Evolutionary conservation across 2,329 filamentous ascomycete genomes (phyloP), one percentile per base, ranked within the genome.

Genomic region (Orbilia brochopaga): DNA sequence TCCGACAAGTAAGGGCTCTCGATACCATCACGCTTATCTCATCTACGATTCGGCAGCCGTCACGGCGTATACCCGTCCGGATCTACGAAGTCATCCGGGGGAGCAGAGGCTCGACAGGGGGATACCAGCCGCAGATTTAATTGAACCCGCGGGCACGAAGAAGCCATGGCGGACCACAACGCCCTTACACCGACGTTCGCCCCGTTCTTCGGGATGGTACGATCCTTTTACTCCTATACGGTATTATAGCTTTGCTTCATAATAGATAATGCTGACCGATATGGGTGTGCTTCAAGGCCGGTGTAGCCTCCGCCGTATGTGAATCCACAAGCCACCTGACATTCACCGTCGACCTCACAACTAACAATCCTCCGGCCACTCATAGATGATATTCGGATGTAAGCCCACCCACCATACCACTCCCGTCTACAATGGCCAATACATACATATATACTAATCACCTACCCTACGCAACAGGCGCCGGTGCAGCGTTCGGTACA

Each of bases 401-500:
- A 65, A 32, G 67, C 24, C n/a, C n/a, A n/a, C n/a, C n/a, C n/a
- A n/a, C n/a, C 37, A 53, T 56, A 50, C 30, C 51, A 11, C 7
- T 30, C 53, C 1, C 15, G 24, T 62, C 23, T 10, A 44, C 51
- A 40, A 37, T 21, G 21, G 19, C 40, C 40, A 1, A 1, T 15
- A 35, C 35, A 48, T 21, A 48, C 7, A n/a, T 15, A 13, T 5
- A 35, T 27, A n/a, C 40, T 35, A 19, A 30, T 62, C 17, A 17
- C 24, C 19, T 5, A 30, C 5, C 8, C 8, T 37, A 40, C 27
- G n/a, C 24, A 48, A 59, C 27, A 72, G 67, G 67, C 60, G 67
- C 67, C 11, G 91, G 91, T 78, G 91, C 91, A 77, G 91, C 91
- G 74, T 94, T 92, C 80, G 91, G 91, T 75, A 95, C 91, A 63